These are phyloP conservation scores for Neopestalotiopsis sp. DNA, from an alignment of 2,329 filamentous ascomycete species.

Conservation along the genomic window DNA sequence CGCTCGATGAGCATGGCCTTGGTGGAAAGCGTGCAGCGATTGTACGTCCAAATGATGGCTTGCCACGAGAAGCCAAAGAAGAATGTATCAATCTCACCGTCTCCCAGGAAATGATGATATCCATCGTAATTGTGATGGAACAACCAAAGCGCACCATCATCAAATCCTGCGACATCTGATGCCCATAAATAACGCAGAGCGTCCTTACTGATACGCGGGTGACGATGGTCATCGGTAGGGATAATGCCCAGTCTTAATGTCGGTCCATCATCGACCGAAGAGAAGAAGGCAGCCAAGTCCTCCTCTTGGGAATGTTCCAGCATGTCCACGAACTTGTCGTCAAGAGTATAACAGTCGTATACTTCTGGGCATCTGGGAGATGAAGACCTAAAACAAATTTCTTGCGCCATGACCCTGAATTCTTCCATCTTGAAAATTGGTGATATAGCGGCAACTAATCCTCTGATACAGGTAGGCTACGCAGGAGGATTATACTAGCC, in stretches of 20 bases:
- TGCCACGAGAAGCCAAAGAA: neutral
- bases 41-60: neutral
- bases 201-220: neutral
- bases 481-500: too few species aligned
- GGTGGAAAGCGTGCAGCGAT: neutral
- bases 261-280: neutral
- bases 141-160: neutral
- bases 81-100: neutral
- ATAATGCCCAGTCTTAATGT: neutral
- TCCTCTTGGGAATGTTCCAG: too few species aligned
- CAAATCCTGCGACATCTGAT: neutral
- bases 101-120: neutral
- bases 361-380: neutral
- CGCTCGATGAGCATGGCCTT: neutral
- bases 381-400: neutral
- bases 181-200: neutral
- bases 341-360: too few species aligned
- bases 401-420: neutral
- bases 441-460: too few species aligned
- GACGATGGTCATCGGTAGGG: neutral
- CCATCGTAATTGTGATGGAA: slow-evolving; percentile 5
- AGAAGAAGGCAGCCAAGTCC: neutral
- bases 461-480: too few species aligned
- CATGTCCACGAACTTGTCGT: too few species aligned
- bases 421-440: neutral